A percentile compares a stretch with the other conserved stretches of the same genome.
Conservation (phyloP, 2,329 filamentous ascomycete genomes). For the Penicillium crustosum region DNA sequence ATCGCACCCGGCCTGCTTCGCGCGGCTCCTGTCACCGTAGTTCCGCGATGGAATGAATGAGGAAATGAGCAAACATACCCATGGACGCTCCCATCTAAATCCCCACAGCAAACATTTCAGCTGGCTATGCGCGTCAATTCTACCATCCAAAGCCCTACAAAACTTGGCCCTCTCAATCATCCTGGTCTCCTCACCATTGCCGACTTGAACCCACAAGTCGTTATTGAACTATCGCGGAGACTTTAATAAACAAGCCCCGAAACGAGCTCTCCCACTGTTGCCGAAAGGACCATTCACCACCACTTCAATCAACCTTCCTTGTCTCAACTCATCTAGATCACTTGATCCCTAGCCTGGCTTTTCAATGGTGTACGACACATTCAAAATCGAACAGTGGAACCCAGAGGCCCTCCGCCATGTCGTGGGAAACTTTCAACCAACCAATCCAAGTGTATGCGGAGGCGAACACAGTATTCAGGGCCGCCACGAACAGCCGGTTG, state of each 20-base stretch:
- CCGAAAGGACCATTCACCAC: not conserved
- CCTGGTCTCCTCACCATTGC: not conserved
- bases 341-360: not conserved
- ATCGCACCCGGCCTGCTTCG: not conserved
- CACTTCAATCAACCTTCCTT: not conserved
- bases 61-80: not conserved
- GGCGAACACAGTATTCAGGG: too few relatives aligned
- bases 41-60: not conserved
- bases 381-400: not conserved
- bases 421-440: not conserved
- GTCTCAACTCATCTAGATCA: not conserved
- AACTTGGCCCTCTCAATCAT: not conserved
- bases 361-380: not conserved
- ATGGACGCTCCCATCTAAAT: not conserved
- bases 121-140: not conserved
- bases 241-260: not conserved
- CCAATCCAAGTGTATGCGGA: too few relatives aligned
- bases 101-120: not conserved
- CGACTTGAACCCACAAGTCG: not conserved
- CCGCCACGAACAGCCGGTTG: too few relatives aligned
- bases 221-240: not conserved
- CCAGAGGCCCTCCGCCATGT: not conserved
- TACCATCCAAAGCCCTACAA: not conserved
- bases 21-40: not conserved
- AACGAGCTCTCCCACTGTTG: not conserved